Evolutionary conservation across 108 stramenopile genomes (phyloP).

Genomic region (Poteriospumella lacustris): DNA sequence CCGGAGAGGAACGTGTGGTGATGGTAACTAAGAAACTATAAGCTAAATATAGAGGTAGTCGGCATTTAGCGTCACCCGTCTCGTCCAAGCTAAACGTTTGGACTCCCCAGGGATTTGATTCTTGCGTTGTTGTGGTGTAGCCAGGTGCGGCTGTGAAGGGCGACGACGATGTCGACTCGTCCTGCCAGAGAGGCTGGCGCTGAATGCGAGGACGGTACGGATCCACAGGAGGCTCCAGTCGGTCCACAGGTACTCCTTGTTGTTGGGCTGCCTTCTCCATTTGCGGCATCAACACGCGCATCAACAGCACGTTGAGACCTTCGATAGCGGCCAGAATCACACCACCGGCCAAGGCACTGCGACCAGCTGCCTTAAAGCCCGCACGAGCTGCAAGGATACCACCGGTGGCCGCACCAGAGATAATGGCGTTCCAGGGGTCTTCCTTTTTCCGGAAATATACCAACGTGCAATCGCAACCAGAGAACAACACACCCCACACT

Average conservation of each 20-base stretch:
- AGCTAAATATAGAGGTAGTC: no score
- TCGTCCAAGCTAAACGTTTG: no score
- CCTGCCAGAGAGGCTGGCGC: no score
- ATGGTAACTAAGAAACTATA: not conserved
- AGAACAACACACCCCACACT: constrained; percentile 92
- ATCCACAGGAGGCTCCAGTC: not conserved
- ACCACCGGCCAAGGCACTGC: constrained; percentile 84
- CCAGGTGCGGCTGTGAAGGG: no score
- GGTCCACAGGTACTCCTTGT: not conserved
- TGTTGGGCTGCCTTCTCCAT: not conserved
- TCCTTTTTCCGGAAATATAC: constrained; percentile 86
- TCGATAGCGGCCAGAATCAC: constrained; percentile 91
- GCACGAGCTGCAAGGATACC: constrained; percentile 86
- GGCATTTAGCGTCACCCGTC: no score
- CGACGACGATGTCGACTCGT: no score
- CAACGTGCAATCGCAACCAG: constrained; percentile 86
- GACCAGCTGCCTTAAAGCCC: constrained; percentile 88
- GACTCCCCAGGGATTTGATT: no score
- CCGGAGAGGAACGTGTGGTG: not conserved
- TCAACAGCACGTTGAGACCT: constrained; percentile 80
- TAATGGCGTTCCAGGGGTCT: constrained; percentile 97
- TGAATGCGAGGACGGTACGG: not conserved
- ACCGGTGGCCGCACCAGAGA: constrained; percentile 82
- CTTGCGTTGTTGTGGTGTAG: no score
- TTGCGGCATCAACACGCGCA: constrained; percentile 8